Conservation (phyloP, 495 filamentous ascomycete genomes). For the Sphaerosporella brunnea region DNA sequence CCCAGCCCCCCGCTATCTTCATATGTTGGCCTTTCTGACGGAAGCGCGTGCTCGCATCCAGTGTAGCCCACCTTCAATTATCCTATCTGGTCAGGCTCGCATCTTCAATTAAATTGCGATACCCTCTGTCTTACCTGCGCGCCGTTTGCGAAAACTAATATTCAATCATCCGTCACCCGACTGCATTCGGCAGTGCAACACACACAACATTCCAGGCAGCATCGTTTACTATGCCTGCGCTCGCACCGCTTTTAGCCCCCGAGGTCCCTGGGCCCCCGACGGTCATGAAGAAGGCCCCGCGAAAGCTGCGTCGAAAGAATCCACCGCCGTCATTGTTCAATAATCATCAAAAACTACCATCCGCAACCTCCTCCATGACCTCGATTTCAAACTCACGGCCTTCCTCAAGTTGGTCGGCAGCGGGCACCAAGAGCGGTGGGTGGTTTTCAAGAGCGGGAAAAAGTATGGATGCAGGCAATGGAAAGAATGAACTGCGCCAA, state of each 20-base stretch:
- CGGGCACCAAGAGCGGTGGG: conserved; percentile 11
- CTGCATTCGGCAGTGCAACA: too few species aligned
- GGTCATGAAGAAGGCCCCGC: conserved; percentile 10
- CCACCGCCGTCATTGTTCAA: conserved; percentile 18
- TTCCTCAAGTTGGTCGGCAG: neutral
- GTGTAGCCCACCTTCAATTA: too few species aligned
- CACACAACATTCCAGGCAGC: too few species aligned
- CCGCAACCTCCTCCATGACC: conserved; percentile 19
- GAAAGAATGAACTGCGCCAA: conserved; percentile 5
- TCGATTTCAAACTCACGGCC: conserved; percentile 16
- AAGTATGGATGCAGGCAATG: conserved; percentile 9
- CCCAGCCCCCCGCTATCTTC: too few species aligned
- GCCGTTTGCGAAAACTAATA: too few species aligned
- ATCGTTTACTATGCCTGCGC: conserved; percentile 6
- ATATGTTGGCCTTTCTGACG: too few species aligned
- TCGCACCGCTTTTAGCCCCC: conserved; percentile 1
- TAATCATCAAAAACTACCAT: conserved; percentile 21
- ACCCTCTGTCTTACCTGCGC: too few species aligned
- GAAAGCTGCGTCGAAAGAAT: conserved; percentile 23
- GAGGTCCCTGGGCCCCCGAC: neutral
- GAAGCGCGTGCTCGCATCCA: too few species aligned
- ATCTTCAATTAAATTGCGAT: too few species aligned
- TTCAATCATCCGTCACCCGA: too few species aligned
- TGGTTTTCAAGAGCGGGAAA: conserved; percentile 13
- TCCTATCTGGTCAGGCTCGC: too few species aligned